Evolutionary conservation across 148 eudicot species (phyloP).

Genomic region (Cornus kousa): DNA sequence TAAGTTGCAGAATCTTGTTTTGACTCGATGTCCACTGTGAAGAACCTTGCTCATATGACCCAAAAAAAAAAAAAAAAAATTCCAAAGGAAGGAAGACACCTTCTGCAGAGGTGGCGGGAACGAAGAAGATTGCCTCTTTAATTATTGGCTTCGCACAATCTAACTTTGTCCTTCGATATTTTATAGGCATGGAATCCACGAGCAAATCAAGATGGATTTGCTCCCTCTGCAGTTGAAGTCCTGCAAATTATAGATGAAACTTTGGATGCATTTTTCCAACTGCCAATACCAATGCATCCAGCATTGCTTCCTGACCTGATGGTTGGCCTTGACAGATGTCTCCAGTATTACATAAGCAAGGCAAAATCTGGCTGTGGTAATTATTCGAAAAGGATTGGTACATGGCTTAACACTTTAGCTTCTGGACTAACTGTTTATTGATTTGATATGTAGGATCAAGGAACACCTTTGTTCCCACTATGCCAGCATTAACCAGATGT

Average conservation of each 20-base stretch:
- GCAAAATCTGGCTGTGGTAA: constrained; percentile 94
- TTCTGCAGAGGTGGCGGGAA: too few relatives aligned
- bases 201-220: constrained; percentile 75
- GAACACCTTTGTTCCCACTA: constrained; percentile 70
- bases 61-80: too few relatives aligned
- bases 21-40: neutral
- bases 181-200: constrained; percentile 81
- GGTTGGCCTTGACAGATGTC: constrained; percentile 81
- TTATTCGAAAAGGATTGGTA: constrained; percentile 14
- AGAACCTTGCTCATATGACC: neutral
- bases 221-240: constrained; percentile 84
- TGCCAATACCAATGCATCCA: constrained; percentile 96
- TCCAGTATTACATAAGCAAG: constrained; percentile 75
- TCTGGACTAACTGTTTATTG: constrained; percentile 1
- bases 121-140: too few relatives aligned
- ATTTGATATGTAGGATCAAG: constrained; percentile 64
- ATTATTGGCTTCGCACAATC: neutral
- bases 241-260: constrained; percentile 72
- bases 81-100: too few relatives aligned
- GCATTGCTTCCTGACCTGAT: constrained; percentile 85
- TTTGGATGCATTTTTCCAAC: constrained; percentile 81
- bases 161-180: neutral
- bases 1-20: neutral
- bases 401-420: neutral
- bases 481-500: constrained; percentile 97